These are phyloP conservation scores for Penicillium verhagenii DNA, from an alignment of 495 filamentous ascomycete genomes.

Conservation along the genomic window DNA sequence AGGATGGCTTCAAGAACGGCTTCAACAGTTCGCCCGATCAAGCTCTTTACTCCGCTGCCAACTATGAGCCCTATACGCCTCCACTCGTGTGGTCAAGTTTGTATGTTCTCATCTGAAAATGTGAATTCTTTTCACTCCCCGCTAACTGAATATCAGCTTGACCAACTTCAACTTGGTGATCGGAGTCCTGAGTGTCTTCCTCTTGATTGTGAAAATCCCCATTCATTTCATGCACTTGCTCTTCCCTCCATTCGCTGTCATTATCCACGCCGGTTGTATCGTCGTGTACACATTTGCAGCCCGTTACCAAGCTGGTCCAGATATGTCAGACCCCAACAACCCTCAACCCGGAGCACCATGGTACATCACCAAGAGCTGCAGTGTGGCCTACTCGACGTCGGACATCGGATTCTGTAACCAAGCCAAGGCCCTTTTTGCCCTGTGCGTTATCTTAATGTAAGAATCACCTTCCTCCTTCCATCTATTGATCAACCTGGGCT, in stretches of 20 bases:
- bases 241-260: slow-evolving; percentile 62
- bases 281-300: slow-evolving; percentile 66
- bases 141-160: slow-evolving; percentile 50
- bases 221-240: slow-evolving; percentile 71
- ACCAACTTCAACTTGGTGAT: slow-evolving; percentile 82
- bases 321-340: slow-evolving; percentile 71
- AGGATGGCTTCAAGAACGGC: slow-evolving; percentile 71
- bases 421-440: slow-evolving; percentile 72
- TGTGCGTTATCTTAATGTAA: slow-evolving; percentile 70
- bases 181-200: slow-evolving; percentile 61
- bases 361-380: slow-evolving; percentile 81
- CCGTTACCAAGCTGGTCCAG: slow-evolving; percentile 73
- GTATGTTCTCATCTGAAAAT: slow-evolving; percentile 49
- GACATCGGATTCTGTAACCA: slow-evolving; percentile 67
- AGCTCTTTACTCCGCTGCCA: slow-evolving; percentile 73
- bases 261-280: slow-evolving; percentile 57
- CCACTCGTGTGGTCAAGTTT: slow-evolving; percentile 81
- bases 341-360: slow-evolving; percentile 69
- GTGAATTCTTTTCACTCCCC: neutral
- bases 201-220: slow-evolving; percentile 58
- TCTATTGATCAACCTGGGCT: neutral
- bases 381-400: slow-evolving; percentile 59
- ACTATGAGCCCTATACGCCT: slow-evolving; percentile 61
- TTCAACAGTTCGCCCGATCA: slow-evolving; percentile 80
- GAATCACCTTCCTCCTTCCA: slow-evolving; percentile 35